Conservation (phyloP, 768 basidiomycete genomes). For the Podaxis sp. region DNA sequence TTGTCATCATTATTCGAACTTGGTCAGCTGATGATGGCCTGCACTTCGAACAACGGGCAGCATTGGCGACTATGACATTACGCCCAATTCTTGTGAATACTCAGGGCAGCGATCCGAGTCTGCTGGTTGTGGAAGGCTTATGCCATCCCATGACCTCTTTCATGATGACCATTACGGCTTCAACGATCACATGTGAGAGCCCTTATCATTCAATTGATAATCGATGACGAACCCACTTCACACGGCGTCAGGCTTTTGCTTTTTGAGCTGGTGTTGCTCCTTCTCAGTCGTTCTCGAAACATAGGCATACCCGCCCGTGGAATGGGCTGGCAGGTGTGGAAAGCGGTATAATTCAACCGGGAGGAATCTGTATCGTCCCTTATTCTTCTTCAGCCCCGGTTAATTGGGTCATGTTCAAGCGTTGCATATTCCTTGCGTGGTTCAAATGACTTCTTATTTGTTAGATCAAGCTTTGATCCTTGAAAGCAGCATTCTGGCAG, state of each 20-base stretch:
- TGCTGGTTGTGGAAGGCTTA: background rate
- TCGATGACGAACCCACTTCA: background rate
- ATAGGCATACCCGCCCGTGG: background rate
- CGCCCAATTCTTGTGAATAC: background rate
- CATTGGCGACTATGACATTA: background rate
- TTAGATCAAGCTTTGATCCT: too few species aligned
- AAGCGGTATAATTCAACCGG: background rate
- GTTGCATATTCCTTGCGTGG: too few species aligned
- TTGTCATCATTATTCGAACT: background rate
- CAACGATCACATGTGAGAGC: background rate
- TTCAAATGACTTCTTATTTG: too few species aligned
- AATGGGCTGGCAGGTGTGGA: background rate
- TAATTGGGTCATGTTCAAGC: background rate
- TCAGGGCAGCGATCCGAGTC: background rate
- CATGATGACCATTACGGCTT: background rate
- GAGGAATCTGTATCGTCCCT: background rate
- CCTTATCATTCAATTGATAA: constrained; percentile 2
- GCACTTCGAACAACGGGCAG: background rate
- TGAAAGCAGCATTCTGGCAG: too few species aligned
- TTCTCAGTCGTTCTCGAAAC: background rate
- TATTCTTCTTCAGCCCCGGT: background rate
- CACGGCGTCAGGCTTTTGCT: background rate
- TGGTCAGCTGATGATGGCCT: background rate
- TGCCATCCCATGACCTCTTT: background rate
- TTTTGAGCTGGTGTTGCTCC: background rate